A percentile compares a stretch with the other conserved stretches of the same genome.
phyloP scores from a whole-genome alignment of 306 rosid genomes.

The Medicago ruthenica region DNA sequence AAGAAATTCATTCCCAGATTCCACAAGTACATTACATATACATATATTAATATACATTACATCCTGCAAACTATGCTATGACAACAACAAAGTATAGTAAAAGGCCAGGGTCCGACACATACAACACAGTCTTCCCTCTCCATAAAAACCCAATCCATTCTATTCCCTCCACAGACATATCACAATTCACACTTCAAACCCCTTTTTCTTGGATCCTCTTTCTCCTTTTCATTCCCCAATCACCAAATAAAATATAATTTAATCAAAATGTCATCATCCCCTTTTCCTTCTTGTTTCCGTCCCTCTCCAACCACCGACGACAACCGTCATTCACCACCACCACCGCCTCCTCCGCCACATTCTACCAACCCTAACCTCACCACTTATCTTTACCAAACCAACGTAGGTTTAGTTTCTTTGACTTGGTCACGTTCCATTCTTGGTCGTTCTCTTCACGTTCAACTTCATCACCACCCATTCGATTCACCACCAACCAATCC shows the following conservation, averaged over 20 bases:
- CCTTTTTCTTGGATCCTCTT: conserved; percentile 7
- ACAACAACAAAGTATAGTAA: background rate
- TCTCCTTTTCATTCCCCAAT: background rate
- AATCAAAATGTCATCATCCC: conserved; percentile 49
- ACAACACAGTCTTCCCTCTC: background rate
- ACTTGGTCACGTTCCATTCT: conserved; percentile 92
- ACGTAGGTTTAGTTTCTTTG: conserved; percentile 66
- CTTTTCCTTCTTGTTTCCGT: conserved; percentile 71
- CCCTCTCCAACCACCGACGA: conserved; percentile 46
- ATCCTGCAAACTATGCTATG: too few species aligned
- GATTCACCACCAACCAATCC: conserved; percentile 58
- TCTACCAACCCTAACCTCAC: conserved; percentile 75
- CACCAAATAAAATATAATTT: background rate
- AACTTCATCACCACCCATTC: conserved; percentile 60
- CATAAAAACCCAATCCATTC: conserved; percentile 10
- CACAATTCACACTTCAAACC: background rate
- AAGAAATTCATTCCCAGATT: too few species aligned
- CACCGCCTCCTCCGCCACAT: conserved; percentile 47
- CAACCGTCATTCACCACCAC: conserved; percentile 26
- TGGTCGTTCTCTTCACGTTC: conserved; percentile 81
- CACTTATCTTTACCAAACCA: conserved; percentile 82
- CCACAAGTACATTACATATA: too few species aligned
- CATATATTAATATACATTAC: too few species aligned
- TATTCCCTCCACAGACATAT: too few species aligned
- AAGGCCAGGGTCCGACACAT: background rate